Conservation (phyloP, 192 early-diverging fungal species). For the Coemansia sp. region DNA sequence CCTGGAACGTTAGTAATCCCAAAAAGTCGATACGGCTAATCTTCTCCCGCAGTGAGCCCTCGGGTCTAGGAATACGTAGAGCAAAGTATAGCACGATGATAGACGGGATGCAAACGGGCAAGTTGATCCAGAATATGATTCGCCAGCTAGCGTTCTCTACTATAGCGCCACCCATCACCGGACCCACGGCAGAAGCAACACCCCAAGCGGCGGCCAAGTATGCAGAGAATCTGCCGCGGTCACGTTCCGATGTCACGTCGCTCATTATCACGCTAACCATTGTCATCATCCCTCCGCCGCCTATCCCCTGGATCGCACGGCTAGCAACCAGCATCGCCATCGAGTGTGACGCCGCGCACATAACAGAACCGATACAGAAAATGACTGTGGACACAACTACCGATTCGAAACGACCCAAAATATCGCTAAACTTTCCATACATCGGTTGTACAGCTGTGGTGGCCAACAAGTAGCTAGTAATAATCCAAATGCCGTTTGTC, state of each 20-base stretch:
- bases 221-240: constrained; percentile 65
- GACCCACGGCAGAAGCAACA: constrained; percentile 61
- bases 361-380: constrained; percentile 60
- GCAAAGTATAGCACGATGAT: constrained; percentile 51
- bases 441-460: constrained; percentile 76
- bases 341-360: constrained; percentile 58
- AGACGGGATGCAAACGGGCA: constrained; percentile 53
- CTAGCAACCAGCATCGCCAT: constrained; percentile 69
- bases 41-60: constrained; percentile 51
- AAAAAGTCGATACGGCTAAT: constrained; percentile 66
- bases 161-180: constrained; percentile 62
- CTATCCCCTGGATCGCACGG: constrained; percentile 69
- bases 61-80: constrained; percentile 43
- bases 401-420: constrained; percentile 69
- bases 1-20: constrained; percentile 60
- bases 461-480: constrained; percentile 67
- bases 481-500: constrained; percentile 77
- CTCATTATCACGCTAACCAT: constrained; percentile 66
- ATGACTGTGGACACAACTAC: constrained; percentile 55
- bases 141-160: constrained; percentile 58
- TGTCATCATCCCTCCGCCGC: constrained; percentile 69
- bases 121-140: constrained; percentile 65
- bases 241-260: constrained; percentile 63
- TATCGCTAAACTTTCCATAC: constrained; percentile 80
- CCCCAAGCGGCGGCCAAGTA: constrained; percentile 60